Evolutionary conservation across 176 grass and related monocot genomes (phyloP), one percentile per base, ranked within the genome.

Genomic region (Carex pumila): DNA sequence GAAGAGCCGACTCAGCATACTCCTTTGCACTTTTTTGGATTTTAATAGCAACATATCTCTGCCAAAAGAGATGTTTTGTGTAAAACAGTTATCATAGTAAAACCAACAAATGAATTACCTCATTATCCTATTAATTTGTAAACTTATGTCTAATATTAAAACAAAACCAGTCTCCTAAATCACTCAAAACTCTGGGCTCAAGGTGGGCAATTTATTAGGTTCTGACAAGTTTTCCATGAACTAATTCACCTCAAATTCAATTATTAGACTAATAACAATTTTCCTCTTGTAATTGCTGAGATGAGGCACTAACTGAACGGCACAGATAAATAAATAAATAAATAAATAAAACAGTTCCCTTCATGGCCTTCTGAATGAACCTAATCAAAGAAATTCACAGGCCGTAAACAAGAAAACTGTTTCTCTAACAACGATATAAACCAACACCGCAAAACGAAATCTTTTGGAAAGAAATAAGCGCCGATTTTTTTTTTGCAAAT

Each of bases 11-110:
- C 15, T 98, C 91, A 13, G 92, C 84, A 68, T 91, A 98, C 67
- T 98, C 91, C 84, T 88, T 91, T 53, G 95, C 95, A 84, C 92
- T 98, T 64, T 98, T 98, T 80, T 98, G 95, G 70, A 94, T 94
- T 85, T 98, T 98, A 65, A 98, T 88, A 17, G 95, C 92, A n/a
- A 94, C 92, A 53, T 94, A 94, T 84, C 57, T 94, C 92, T 98
- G 85, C 80, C 47, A 61, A 32, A 84, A 45, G 6, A 57, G 15
- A 22, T 52, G 12, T 31, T 55, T 55, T 56, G 5, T 7, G 11
- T 76, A 29, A 76, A 71, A 63, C 29, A 79, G 2, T 58, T 39
- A 47, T 57, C 54, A 79, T 7, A 81, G 31, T n/a, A 39, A 49
- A 56, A 2, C 1, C 9, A 5, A 47, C 5, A 18, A 25, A 81